Evolutionary conservation across 306 rosid genomes (phyloP).

Genomic region (Chamaecrista fasciculata): DNA sequence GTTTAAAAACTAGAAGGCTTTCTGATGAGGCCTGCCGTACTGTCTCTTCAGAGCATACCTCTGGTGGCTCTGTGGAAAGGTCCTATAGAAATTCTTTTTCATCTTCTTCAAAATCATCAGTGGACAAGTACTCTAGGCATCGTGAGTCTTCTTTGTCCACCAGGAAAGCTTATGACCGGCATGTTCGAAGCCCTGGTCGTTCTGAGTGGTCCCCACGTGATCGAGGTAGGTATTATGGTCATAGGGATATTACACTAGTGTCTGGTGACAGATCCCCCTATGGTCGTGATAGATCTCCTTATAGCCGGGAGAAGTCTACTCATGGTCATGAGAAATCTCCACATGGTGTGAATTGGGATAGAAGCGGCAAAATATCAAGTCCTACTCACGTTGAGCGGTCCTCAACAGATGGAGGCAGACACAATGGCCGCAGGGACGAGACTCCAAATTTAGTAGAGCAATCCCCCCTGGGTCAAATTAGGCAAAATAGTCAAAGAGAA

Average conservation of each 20-base stretch:
- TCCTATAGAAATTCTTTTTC: conserved; percentile 51
- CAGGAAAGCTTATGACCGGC: conserved; percentile 64
- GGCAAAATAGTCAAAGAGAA: conserved; percentile 47
- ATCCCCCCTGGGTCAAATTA: conserved; percentile 57
- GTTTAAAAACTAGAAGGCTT: conserved; percentile 67
- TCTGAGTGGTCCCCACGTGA: conserved; percentile 79
- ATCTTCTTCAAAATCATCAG: conserved; percentile 49
- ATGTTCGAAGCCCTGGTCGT: conserved; percentile 80
- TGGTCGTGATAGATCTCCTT: conserved; percentile 59
- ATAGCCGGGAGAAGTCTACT: conserved; percentile 69
- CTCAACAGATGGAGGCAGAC: conserved; percentile 60
- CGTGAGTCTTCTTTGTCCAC: conserved; percentile 59
- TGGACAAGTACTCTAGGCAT: conserved; percentile 68
- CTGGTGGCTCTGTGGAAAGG: conserved; percentile 62
- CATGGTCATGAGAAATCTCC: conserved; percentile 64
- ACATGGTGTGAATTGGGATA: conserved; percentile 54
- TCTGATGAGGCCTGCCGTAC: conserved; percentile 60
- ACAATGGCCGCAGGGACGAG: conserved; percentile 52
- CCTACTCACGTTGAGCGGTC: conserved; percentile 51
- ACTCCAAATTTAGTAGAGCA: conserved; percentile 61
- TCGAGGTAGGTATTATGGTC: conserved; percentile 58
- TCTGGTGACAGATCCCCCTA: conserved; percentile 66
- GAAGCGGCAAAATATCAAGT: conserved; percentile 68
- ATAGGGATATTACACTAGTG: conserved; percentile 59
- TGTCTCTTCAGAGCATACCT: conserved; percentile 55